phyloP scores from a whole-genome alignment of 768 basidiomycete species.

The Boletus barrowsii region DNA sequence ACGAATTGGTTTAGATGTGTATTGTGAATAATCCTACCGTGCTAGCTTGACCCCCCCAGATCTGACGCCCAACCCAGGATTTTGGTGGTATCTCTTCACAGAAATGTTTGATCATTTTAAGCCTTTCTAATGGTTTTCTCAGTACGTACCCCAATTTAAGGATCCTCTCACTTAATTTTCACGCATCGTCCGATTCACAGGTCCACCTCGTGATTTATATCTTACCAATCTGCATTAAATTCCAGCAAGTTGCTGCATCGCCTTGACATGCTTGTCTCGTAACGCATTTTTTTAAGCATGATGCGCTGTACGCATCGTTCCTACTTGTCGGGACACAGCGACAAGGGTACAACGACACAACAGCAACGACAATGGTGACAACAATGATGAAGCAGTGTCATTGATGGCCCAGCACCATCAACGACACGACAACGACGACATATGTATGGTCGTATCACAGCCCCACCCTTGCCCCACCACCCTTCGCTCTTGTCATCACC shows the following conservation, averaged over 20 bases:
- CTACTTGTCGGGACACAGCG: too few species aligned
- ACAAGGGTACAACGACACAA: too few species aligned
- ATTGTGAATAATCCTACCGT: background rate
- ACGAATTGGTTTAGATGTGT: background rate
- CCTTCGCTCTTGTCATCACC: too few species aligned
- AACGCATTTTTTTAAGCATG: conserved; percentile 51
- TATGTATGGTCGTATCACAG: too few species aligned
- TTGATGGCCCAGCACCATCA: too few species aligned
- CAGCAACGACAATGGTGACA: too few species aligned
- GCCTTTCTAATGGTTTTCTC: conserved; percentile 89
- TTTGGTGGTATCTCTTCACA: conserved; percentile 99
- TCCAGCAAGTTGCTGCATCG: conserved; percentile 52
- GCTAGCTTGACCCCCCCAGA: conserved; percentile 78
- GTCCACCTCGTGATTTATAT: conserved; percentile 82
- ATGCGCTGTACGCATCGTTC: conserved; percentile 78
- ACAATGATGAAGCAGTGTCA: too few species aligned
- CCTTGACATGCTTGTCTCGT: background rate
- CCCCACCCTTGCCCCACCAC: too few species aligned
- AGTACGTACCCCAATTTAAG: conserved; percentile 42
- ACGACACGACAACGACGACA: too few species aligned
- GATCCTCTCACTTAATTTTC: background rate
- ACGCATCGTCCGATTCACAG: conserved; percentile 35
- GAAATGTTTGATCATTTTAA: conserved; percentile 99
- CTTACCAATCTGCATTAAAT: conserved; percentile 82
- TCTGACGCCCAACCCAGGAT: conserved; percentile 87